A percentile compares a stretch with the other conserved stretches of the same genome.
phyloP scores from a whole-genome alignment of 2,329 filamentous ascomycete species.

The Claviceps capensis region DNA sequence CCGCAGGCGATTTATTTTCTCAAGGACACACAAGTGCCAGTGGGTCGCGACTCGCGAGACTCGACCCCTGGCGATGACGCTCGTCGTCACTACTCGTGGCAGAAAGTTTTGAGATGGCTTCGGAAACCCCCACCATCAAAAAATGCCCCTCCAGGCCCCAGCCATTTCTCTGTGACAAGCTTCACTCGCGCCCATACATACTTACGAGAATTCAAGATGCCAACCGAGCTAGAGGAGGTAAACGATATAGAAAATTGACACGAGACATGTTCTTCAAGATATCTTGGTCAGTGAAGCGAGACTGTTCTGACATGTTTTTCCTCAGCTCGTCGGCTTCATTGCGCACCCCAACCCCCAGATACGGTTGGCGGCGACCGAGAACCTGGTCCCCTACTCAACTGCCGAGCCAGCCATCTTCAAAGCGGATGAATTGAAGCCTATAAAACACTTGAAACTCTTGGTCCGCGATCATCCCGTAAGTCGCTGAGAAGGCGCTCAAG shows the following conservation, averaged over 20 bases:
- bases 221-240: conserved; percentile 66
- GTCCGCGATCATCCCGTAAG: conserved; percentile 70
- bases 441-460: conserved; percentile 78
- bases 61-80: conserved; percentile 6
- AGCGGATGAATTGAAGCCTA: conserved; percentile 57
- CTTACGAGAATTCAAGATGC: conserved; percentile 34
- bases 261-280: background rate
- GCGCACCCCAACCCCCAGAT: conserved; percentile 86
- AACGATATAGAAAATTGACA: background rate
- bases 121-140: conserved; percentile 9
- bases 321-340: conserved; percentile 80
- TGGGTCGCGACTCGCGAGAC: conserved; percentile 7
- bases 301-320: background rate
- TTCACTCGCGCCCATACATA: background rate
- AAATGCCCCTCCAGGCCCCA: conserved; percentile 13
- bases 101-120: conserved; percentile 1
- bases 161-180: background rate
- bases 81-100: conserved; percentile 7
- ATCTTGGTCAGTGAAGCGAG: background rate
- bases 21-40: conserved; percentile 2
- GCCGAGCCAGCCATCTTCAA: conserved; percentile 74
- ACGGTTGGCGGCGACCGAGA: conserved; percentile 70
- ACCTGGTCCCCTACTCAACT: conserved; percentile 70
- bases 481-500: conserved; percentile 4
- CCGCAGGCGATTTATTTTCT: background rate